Base-by-base conservation (phyloP, 2,329 filamentous ascomycete genomes). In the Chaetomium strumarium region DNA sequence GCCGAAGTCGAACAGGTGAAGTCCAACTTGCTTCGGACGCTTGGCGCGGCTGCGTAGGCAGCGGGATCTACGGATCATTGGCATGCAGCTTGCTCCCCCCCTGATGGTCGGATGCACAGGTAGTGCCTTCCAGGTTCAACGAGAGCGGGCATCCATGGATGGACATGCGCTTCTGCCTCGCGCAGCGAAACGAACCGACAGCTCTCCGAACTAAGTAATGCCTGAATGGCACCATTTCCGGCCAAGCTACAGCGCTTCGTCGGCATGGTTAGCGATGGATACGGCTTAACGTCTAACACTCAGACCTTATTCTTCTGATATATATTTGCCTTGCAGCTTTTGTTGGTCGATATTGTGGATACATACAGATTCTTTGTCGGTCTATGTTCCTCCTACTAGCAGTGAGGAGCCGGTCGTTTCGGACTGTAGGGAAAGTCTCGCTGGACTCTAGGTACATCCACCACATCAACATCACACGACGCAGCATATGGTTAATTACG, bases 1-100 rank as follows among this genome's bases (percentile, higher is more conserved):
- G 72, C 73, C 43, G 78, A 83, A 37, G 69, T 85, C 12, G 76
- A 80, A 43, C 72, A 73, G 2, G 72, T 83, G 36, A 83, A 80
- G 62, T 75, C 80, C 49, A 81, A 81, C 52, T 69, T 86, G 14
- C 68, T 75, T 45, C 76, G 77, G 57, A 81, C 77, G 14, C 62
- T 79, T 38, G 73, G 67, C 9, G 61, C 57, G 2, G n/a, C 54
- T 7, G 51, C 48, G n/a, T 63, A 53, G 40, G 14, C 7, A 20
- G 33, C 40, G 11, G 34, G 40, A 19, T 9, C 30, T 5, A 36
- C 7, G 24, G 24, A 24, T 24, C 24, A 24, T 7, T 7, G 17
- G 13, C 30, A 41, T 36, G 12, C 16, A n/a, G 34, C 11, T 47
- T 24, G 45, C 39, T 30, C 47, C 37, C 53, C 50, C 52, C 49